A percentile compares a stretch with the other conserved stretches of the same genome.
These are phyloP conservation scores for Saitozyma sp. DNA, from an alignment of 768 basidiomycete species.

Conservation along the genomic window DNA sequence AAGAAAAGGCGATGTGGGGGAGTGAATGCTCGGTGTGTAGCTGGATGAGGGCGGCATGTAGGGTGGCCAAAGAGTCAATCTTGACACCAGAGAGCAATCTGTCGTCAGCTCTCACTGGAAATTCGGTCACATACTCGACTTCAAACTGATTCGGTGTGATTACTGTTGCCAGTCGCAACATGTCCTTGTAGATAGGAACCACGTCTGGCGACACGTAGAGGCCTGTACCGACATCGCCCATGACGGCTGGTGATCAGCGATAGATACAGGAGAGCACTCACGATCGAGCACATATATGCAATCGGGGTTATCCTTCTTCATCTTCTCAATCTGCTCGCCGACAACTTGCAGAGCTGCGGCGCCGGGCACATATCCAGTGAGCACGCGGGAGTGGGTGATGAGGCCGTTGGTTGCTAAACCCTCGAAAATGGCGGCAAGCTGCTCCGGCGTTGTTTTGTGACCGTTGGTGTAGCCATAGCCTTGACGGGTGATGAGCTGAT, in stretches of 20 bases:
- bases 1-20: slow-evolving; percentile 87
- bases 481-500: slow-evolving; percentile 44
- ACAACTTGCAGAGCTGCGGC: slow-evolving; percentile 74
- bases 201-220: slow-evolving; percentile 87
- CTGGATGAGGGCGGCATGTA: slow-evolving; percentile 67
- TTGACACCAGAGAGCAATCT: slow-evolving; percentile 75
- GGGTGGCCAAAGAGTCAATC: slow-evolving; percentile 62
- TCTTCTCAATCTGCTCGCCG: slow-evolving; percentile 58
- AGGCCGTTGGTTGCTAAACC: slow-evolving; percentile 75
- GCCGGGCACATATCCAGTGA: slow-evolving; percentile 90
- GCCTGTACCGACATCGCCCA: slow-evolving; percentile 79
- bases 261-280: slow-evolving; percentile 55
- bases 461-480: slow-evolving; percentile 84
- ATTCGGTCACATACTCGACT: slow-evolving; percentile 68
- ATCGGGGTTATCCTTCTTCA: slow-evolving; percentile 57
- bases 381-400: slow-evolving; percentile 66
- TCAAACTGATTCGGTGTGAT: slow-evolving; percentile 99
- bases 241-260: slow-evolving; percentile 65
- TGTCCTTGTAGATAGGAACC: slow-evolving; percentile 76
- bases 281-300: slow-evolving; percentile 89
- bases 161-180: slow-evolving; percentile 71
- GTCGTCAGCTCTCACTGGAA: slow-evolving; percentile 5
- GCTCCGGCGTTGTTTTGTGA: slow-evolving; percentile 70
- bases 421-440: slow-evolving; percentile 73
- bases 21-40: slow-evolving; percentile 77